Base-by-base conservation (phyloP, 331 rosid genomes). In the Arachis monticola region DNA sequence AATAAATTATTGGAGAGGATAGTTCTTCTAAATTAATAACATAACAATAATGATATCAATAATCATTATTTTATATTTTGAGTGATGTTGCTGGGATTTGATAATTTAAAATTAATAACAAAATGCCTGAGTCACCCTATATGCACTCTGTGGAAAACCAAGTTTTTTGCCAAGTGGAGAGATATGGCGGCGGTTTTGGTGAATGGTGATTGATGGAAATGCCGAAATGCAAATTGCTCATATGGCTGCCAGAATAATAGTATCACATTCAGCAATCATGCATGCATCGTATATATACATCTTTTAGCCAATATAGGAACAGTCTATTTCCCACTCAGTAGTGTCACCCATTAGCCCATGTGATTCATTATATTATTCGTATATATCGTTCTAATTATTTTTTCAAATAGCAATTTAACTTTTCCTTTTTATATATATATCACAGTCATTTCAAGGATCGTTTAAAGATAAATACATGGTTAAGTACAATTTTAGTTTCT, bases 261-360 rank as follows among this genome's bases (percentile, higher is more conserved):
- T 11, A 14, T 41, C 27, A 42, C 4, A 7, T 45, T 27, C 10
- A 41, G 8, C 42, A 2, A 44, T 63, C 22, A 40, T 11, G 56
- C 32, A 57, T 32, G 8, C 67, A 71, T 60, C 2, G 8, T 45
- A 5, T 44, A 51, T 51, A 14, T 51, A 3, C 22, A 52, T 2
- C 41, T 27, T 70, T 41, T 22, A 42, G 76, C 76, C 76, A 42
- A 12, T 41, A 71, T 22, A 10, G 67, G 46, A 71, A 71, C 46
- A 71, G 76, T 42, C 7, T 35, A 35, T 35, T 35, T 12, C 7
- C 56, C 0, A 5, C 6, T 6, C 63, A 35, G 4, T 35, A 35
- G 4, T 35, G 4, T 0, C 40, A 35, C 3, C 3, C 3, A 35
- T 35, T 35, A 35, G 4, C 40, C 40, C 40, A 35, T 35, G 40